phyloP scores from a whole-genome alignment of 176 grass and related monocot genomes.

The Poa pratensis region DNA sequence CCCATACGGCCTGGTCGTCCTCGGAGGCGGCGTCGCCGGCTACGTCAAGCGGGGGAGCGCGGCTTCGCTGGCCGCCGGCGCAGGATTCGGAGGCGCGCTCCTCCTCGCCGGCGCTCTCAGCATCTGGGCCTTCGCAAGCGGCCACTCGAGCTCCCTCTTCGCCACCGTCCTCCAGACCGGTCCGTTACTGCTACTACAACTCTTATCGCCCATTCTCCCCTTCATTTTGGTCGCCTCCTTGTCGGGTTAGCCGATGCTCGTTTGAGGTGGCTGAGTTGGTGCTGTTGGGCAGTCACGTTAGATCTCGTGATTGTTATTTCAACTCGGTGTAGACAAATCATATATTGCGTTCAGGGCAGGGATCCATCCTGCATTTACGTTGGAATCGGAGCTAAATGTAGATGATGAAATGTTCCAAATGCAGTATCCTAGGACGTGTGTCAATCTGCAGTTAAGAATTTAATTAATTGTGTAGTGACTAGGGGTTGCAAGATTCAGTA shows the following conservation, averaged over 20 bases:
- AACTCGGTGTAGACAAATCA: not conserved
- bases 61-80: constrained; percentile 66
- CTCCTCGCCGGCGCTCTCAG: constrained; percentile 77
- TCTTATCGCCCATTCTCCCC: not conserved
- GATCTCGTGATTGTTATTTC: not conserved
- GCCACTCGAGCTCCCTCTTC: constrained; percentile 52
- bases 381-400: no score
- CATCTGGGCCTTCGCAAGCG: constrained; percentile 58
- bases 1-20: constrained; percentile 66
- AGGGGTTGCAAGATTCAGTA: not conserved
- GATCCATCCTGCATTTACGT: no score
- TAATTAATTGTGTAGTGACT: not conserved
- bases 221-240: not conserved
- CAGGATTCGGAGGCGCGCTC: constrained; percentile 61
- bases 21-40: constrained; percentile 64
- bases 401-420: not conserved
- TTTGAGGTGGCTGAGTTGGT: not conserved
- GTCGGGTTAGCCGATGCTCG: not conserved
- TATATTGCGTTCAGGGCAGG: not conserved
- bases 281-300: not conserved
- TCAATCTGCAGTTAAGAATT: not conserved
- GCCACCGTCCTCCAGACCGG: constrained; percentile 75
- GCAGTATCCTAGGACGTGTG: not conserved
- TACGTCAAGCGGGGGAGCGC: constrained; percentile 60
- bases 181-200: constrained; percentile 14